Percentiles rank a stretch among this genome's conserved stretches.
Conservation (phyloP, 768 basidiomycete genomes). For the Nevesoporus exiguus region DNA sequence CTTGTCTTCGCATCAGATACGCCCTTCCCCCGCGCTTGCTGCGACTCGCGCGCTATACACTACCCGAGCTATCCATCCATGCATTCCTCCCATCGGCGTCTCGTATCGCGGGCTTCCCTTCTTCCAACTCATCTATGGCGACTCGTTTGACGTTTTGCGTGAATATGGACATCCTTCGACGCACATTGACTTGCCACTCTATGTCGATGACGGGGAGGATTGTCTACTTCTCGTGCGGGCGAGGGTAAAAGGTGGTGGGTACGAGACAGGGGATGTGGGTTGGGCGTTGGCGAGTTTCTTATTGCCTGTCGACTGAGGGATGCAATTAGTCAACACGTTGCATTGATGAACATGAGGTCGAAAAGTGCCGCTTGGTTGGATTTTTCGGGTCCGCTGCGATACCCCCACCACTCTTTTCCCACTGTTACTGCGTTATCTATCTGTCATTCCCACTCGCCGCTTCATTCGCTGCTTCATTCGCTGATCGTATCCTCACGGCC, state of each 20-base stretch:
- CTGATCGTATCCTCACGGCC: constrained; percentile 1
- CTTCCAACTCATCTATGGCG: constrained; percentile 62
- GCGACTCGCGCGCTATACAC: constrained; percentile 54
- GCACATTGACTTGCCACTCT: constrained; percentile 69
- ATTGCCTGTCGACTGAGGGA: constrained; percentile 47
- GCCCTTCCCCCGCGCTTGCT: constrained; percentile 24
- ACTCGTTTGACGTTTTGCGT: constrained; percentile 63
- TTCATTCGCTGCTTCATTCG: neutral
- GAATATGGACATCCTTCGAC: constrained; percentile 78
- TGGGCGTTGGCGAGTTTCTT: constrained; percentile 85
- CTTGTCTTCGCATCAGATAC: constrained; percentile 13
- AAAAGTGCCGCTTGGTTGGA: neutral
- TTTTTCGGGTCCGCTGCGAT: constrained; percentile 15
- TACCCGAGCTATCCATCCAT: constrained; percentile 67
- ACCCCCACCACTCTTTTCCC: neutral
- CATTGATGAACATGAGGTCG: constrained; percentile 3
- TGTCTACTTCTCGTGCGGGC: constrained; percentile 73
- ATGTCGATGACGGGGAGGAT: constrained; percentile 74
- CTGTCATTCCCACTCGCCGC: neutral
- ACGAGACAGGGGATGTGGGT: constrained; percentile 49
- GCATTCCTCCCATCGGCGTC: constrained; percentile 58
- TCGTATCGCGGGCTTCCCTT: constrained; percentile 75
- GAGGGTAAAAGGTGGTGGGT: constrained; percentile 21
- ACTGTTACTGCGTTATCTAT: constrained; percentile 15
- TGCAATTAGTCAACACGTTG: neutral